phyloP scores from a whole-genome alignment of 139 green algal genomes.

The Edaphochlamys debaryana region DNA sequence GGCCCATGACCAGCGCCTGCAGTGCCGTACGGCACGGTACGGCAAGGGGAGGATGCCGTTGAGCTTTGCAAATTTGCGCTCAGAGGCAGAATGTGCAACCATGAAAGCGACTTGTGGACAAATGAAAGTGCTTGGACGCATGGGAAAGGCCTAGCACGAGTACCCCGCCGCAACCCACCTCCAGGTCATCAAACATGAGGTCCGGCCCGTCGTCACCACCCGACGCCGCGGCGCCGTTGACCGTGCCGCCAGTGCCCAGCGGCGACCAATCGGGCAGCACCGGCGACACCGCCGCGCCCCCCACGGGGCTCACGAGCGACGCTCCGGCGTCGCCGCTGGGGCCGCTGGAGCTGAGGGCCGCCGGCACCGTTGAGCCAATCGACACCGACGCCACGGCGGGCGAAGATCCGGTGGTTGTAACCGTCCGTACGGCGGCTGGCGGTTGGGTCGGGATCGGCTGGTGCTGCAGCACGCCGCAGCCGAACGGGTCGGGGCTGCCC shows the following conservation, averaged over 20 bases:
- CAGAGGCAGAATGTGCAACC: no score
- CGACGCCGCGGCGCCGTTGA: background rate
- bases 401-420: background rate
- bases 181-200: background rate
- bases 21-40: no score
- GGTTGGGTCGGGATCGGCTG: background rate
- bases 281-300: no score
- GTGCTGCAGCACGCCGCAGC: background rate
- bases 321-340: background rate
- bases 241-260: background rate
- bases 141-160: no score
- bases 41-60: no score
- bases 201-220: background rate
- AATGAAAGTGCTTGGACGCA: no score
- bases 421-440: background rate
- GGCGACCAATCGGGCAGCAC: background rate
- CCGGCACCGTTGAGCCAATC: background rate
- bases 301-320: background rate
- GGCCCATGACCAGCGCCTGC: background rate
- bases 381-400: background rate
- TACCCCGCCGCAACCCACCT: background rate
- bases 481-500: no score
- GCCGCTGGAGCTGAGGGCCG: background rate
- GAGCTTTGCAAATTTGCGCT: no score
- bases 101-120: no score